Conservation (phyloP, 192 early-diverging fungal species). For the Chytriomyces sp. region DNA sequence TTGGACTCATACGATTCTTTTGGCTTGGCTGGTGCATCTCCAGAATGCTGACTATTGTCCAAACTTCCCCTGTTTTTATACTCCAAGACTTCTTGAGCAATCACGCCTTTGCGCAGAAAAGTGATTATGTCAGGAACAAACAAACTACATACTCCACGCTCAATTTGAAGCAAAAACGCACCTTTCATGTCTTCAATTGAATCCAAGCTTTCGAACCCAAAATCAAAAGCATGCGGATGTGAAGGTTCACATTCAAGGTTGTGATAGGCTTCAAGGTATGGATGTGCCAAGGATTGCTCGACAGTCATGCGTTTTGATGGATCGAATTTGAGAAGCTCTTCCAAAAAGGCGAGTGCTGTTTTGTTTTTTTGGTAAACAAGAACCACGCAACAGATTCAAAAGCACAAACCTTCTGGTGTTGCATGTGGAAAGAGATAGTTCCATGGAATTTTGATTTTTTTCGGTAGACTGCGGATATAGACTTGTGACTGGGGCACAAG, state of each 20-base stretch:
- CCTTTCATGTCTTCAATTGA: conserved; percentile 79
- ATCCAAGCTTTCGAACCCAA: conserved; percentile 80
- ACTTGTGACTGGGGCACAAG: conserved; percentile 68
- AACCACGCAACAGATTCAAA: background rate
- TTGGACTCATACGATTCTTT: conserved; percentile 30
- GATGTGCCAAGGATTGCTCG: conserved; percentile 90
- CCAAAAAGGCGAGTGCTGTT: conserved; percentile 83
- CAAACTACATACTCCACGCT: background rate
- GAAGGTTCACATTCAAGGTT: conserved; percentile 85
- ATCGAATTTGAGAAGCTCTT: conserved; percentile 89
- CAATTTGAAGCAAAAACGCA: conserved; percentile 43
- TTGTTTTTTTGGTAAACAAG: conserved; percentile 1
- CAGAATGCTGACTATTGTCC: conserved; percentile 38
- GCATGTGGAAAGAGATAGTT: conserved; percentile 85
- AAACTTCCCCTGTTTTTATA: conserved; percentile 65
- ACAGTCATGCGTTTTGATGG: conserved; percentile 91
- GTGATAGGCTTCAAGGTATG: conserved; percentile 92
- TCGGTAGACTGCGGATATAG: conserved; percentile 90
- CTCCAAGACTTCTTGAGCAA: conserved; percentile 52
- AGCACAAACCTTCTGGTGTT: conserved; percentile 55
- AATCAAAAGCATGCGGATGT: conserved; percentile 76
- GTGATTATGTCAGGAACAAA: too few species aligned
- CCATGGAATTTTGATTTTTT: conserved; percentile 89
- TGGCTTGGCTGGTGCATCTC: conserved; percentile 32
- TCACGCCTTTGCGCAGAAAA: conserved; percentile 36